Evolutionary conservation across 2,329 filamentous ascomycete genomes (phyloP).

Genomic region (Trichophyton rubrum): DNA sequence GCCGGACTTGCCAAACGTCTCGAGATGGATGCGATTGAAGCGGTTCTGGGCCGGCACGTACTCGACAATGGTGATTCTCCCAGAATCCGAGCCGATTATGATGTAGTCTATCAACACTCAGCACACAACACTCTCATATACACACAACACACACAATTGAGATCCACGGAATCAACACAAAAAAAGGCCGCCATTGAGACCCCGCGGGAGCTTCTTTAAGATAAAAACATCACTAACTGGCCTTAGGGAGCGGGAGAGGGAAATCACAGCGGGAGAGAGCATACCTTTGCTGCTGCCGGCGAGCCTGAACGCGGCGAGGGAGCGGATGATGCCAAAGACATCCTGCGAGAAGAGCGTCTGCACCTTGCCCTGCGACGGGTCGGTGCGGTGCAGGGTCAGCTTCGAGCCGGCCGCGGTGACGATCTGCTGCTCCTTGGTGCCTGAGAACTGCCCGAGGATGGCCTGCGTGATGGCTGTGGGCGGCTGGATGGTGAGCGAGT

Average conservation of each 20-base stretch:
- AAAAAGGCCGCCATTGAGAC: conserved; percentile 23
- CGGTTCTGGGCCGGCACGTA: conserved; percentile 76
- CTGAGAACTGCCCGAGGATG: conserved; percentile 86
- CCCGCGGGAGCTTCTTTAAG: conserved; percentile 43
- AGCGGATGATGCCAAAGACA: conserved; percentile 88
- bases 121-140: conserved; percentile 20
- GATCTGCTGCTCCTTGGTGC: conserved; percentile 96
- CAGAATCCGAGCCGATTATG: conserved; percentile 89
- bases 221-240: conserved; percentile 57
- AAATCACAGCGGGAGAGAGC: conserved; percentile 25
- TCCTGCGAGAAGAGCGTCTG: conserved; percentile 79
- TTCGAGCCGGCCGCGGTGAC: conserved; percentile 84
- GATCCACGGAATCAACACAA: too few relatives aligned
- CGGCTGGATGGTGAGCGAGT: conserved; percentile 89
- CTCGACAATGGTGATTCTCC: conserved; percentile 85
- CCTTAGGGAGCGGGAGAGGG: conserved; percentile 16
- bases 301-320: conserved; percentile 76
- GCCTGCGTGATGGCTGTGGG: conserved; percentile 82
- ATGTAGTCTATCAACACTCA: conserved; percentile 64
- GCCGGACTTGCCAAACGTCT: conserved; percentile 97
- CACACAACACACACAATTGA: not conserved
- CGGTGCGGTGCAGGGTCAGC: conserved; percentile 74
- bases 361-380: conserved; percentile 74
- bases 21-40: conserved; percentile 80
- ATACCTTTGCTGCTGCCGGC: conserved; percentile 94